Conservation (phyloP, 2,329 filamentous ascomycete genomes). For the Fusarium longipes region DNA sequence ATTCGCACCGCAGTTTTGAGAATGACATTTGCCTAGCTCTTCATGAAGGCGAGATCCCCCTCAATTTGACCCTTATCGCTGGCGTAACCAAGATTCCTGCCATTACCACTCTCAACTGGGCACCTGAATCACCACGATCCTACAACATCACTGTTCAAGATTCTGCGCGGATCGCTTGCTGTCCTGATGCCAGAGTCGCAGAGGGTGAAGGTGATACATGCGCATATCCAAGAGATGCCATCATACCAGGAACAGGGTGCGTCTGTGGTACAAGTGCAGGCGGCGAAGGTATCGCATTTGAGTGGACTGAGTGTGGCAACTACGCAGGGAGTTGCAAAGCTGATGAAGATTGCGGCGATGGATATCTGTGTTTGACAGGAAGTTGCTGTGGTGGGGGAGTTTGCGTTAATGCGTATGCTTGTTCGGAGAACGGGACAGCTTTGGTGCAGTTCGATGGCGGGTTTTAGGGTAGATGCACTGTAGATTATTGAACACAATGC, state of each 20-base stretch:
- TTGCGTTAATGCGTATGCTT: conserved; percentile 53
- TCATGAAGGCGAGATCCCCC: conserved; percentile 47
- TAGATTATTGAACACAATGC: background rate
- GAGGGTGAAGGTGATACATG: conserved; percentile 38
- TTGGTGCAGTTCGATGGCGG: conserved; percentile 42
- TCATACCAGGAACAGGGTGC: conserved; percentile 48
- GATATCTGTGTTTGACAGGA: conserved; percentile 50
- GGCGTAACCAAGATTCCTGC: conserved; percentile 46
- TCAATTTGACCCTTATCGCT: conserved; percentile 50
- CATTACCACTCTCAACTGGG: conserved; percentile 48
- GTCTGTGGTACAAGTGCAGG: conserved; percentile 50
- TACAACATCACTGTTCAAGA: conserved; percentile 53
- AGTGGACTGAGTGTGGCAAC: conserved; percentile 51
- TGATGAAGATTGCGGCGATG: conserved; percentile 41
- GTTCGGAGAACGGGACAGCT: conserved; percentile 50
- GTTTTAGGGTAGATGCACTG: conserved; percentile 34
- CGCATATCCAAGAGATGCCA: conserved; percentile 49
- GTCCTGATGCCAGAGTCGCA: conserved; percentile 45
- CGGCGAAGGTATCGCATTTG: conserved; percentile 48
- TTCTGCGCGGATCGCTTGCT: conserved; percentile 50
- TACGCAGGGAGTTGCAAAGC: conserved; percentile 47
- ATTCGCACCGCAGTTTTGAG: conserved; percentile 45
- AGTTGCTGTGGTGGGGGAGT: conserved; percentile 53
- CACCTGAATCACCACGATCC: conserved; percentile 40
- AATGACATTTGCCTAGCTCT: conserved; percentile 52